Conservation (phyloP, 2,329 filamentous ascomycete genomes). For the Neonectria ditissima region DNA sequence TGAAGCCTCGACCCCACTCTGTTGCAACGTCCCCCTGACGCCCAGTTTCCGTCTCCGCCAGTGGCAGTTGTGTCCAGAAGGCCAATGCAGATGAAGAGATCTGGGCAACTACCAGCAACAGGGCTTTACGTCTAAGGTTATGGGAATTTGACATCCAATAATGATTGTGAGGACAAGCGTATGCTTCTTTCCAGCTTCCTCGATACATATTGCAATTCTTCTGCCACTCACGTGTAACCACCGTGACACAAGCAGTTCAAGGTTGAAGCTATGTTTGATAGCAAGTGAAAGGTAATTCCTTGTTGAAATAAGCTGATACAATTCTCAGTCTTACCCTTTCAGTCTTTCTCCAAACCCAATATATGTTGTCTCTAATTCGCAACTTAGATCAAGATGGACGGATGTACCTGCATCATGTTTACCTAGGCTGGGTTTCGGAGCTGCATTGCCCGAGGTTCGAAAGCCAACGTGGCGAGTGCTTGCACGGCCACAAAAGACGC, state of each 20-base stretch:
- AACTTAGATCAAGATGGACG: background rate
- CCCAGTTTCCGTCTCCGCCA: background rate
- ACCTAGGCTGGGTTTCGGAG: background rate
- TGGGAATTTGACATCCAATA: too few species aligned
- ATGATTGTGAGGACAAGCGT: background rate
- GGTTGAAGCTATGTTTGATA: too few species aligned
- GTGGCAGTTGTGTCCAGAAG: background rate
- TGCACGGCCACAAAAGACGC: conserved; percentile 7
- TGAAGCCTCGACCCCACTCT: conserved; percentile 29
- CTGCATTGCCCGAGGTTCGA: background rate
- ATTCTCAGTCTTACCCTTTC: background rate
- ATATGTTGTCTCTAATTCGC: background rate
- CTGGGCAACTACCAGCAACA: too few species aligned
- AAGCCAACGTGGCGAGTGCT: conserved; percentile 16
- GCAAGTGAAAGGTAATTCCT: background rate
- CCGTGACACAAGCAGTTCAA: too few species aligned
- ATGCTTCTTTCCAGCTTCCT: background rate
- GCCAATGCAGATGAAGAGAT: background rate
- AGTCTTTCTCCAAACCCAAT: background rate
- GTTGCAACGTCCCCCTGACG: background rate
- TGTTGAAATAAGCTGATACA: background rate
- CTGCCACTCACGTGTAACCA: background rate
- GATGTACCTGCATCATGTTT: conserved; percentile 3
- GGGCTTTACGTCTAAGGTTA: background rate
- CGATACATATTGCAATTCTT: too few species aligned